phyloP scores from a whole-genome alignment of 2,329 filamentous ascomycete species.

The Fonsecaea monophora region DNA sequence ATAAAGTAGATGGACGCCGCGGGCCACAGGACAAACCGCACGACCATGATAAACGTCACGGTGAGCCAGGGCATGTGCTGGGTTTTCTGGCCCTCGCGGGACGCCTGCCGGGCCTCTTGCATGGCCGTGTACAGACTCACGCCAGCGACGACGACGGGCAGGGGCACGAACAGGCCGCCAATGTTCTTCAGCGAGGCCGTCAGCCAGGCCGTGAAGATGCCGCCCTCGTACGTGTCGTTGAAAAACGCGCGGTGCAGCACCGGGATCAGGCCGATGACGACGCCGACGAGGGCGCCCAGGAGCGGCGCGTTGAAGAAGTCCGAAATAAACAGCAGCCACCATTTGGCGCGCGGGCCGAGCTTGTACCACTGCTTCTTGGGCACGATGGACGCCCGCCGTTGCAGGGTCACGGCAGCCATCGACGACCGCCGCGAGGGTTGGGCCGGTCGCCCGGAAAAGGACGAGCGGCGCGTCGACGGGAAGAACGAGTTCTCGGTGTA shows the following conservation, averaged over 20 bases:
- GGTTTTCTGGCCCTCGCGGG: slow-evolving; percentile 42
- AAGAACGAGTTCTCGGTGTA: slow-evolving; percentile 62
- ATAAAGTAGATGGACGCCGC: slow-evolving; percentile 61
- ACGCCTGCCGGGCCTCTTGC: slow-evolving; percentile 53
- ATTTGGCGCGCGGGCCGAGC: slow-evolving; percentile 49
- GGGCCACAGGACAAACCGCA: slow-evolving; percentile 69
- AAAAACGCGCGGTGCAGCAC: slow-evolving; percentile 69
- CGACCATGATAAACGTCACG: slow-evolving; percentile 59
- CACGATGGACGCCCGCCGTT: slow-evolving; percentile 32
- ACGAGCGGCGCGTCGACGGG: slow-evolving; percentile 43
- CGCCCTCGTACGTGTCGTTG: slow-evolving; percentile 62
- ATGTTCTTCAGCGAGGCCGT: slow-evolving; percentile 67
- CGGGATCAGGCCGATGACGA: slow-evolving; percentile 66
- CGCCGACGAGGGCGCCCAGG: slow-evolving; percentile 65
- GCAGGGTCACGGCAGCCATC: slow-evolving; percentile 8
- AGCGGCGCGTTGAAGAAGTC: slow-evolving; percentile 68
- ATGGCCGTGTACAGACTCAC: slow-evolving; percentile 67
- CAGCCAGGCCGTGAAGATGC: slow-evolving; percentile 71
- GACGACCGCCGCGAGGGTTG: slow-evolving; percentile 7
- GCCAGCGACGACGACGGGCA: slow-evolving; percentile 71
- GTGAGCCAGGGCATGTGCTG: slow-evolving; percentile 58
- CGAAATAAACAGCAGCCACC: slow-evolving; percentile 49
- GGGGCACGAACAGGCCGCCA: slow-evolving; percentile 67
- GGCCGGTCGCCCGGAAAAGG: neutral
- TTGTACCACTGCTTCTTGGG: slow-evolving; percentile 42